Base-by-base conservation (phyloP, 2,329 filamentous ascomycete species). In the Allantophomopsis lycopodina region DNA sequence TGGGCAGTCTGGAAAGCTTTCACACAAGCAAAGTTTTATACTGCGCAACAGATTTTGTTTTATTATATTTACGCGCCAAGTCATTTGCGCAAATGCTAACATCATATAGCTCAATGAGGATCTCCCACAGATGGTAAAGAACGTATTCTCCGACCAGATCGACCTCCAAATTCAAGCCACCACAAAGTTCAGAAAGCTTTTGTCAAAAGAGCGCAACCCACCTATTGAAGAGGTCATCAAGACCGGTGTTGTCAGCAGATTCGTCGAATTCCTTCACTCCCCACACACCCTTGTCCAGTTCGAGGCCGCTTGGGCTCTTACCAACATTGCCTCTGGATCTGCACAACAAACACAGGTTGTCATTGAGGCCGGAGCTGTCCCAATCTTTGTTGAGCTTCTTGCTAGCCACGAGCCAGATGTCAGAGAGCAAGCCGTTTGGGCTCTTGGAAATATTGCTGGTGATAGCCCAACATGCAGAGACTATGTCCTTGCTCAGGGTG, bases 191-290 rank as follows among this genome's bases (percentile, higher is more conserved):
- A 75, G 91, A 60, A 98, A 98, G 73, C 76, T 98, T 33, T 71
- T 98, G 20, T 95, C 87, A 50, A 98, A 98, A 69, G 91, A 98
- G 71, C 85, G 91, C 58, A 98, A 98, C 69, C 91, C 91, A 36
- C 91, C 91, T 35, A 98, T 98, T 60, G 91, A 98, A 69, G 87
- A 93, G 60, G 91, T 98, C 52, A 98, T 98, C 65, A 94, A 96
- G 74, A 96, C 91, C 43, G 91, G 91, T 56, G 91, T 98, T 48
- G 91, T 98, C 50, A 82, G 79, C 69, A 83, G 91, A 58, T 98
- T 98, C 57, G 91, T 98, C 63, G 87, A 95, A 64, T 98, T 98
- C 65, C 80, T 98, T 45, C 84, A 86, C 59, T 98, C 91, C 41
- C 91, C 91, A 48, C 91, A 98, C 65, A 96, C 91, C 28, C 76